phyloP scores from a whole-genome alignment of 164 flowering plant species.

The Houttuynia cordata region DNA sequence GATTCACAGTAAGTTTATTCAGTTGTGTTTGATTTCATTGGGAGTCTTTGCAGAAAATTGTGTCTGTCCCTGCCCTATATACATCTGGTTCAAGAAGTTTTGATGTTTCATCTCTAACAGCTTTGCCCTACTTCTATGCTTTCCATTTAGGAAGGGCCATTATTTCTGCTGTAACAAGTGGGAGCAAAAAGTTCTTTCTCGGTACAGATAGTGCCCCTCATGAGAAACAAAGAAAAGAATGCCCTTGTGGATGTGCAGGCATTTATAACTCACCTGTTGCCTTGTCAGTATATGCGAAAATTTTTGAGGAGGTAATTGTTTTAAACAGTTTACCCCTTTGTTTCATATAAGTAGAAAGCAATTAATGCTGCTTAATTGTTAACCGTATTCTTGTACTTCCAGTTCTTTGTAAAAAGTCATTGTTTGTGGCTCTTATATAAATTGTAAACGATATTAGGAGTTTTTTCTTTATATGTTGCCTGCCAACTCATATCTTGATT shows the following conservation, averaged over 20 bases:
- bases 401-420: too few relatives aligned
- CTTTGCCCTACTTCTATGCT: constrained; percentile 1
- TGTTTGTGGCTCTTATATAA: too few relatives aligned
- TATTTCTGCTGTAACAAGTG: constrained; percentile 87
- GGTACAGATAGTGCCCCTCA: constrained; percentile 99
- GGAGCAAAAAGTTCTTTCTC: constrained; percentile 71
- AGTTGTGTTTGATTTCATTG: neutral
- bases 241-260: constrained; percentile 94
- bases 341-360: neutral
- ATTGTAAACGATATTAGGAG: neutral
- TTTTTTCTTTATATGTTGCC: neutral
- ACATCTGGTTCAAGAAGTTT: neutral
- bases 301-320: constrained; percentile 78
- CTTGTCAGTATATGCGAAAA: constrained; percentile 71
- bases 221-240: constrained; percentile 67
- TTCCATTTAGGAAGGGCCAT: constrained; percentile 65
- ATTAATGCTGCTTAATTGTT: too few relatives aligned
- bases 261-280: constrained; percentile 88
- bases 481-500: neutral
- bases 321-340: neutral
- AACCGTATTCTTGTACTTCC: too few relatives aligned
- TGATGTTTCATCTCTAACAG: neutral
- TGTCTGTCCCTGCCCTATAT: too few relatives aligned
- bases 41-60: neutral
- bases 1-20: constrained; percentile 58